Evolutionary conservation across 2,329 filamentous ascomycete species (phyloP).

Genomic region (Neopestalotiopsis rosae): DNA sequence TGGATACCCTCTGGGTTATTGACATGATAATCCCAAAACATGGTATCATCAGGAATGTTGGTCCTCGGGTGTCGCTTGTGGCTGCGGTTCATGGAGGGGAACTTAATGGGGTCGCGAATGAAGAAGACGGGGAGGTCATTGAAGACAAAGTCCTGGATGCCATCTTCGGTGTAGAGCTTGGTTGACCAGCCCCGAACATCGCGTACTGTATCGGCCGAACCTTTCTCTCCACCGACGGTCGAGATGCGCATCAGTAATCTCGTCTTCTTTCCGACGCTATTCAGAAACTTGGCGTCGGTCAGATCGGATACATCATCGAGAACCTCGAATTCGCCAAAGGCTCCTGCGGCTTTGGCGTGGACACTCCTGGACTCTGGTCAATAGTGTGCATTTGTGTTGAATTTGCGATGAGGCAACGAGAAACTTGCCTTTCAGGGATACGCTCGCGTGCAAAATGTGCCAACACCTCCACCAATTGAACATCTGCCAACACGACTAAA

Average conservation of each 20-base stretch:
- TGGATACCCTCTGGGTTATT: constrained; percentile 68
- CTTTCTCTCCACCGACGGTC: constrained; percentile 73
- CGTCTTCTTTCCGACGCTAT: constrained; percentile 63
- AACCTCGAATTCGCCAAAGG: constrained; percentile 50
- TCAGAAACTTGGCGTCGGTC: constrained; percentile 47
- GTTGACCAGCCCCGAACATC: constrained; percentile 76
- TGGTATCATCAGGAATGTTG: constrained; percentile 22
- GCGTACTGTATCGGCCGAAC: constrained; percentile 71
- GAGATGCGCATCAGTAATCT: constrained; percentile 68
- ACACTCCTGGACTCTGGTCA: constrained; percentile 31
- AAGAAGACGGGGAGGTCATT: constrained; percentile 81
- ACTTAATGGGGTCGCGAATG: constrained; percentile 75
- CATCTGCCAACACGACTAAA: constrained; percentile 44
- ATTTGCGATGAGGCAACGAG: background rate
- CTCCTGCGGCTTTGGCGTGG: constrained; percentile 43
- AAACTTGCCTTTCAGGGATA: constrained; percentile 31
- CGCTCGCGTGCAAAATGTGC: constrained; percentile 35
- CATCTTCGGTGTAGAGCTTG: constrained; percentile 76
- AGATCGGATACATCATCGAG: constrained; percentile 57
- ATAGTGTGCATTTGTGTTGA: too few species aligned
- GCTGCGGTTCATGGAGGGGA: constrained; percentile 73
- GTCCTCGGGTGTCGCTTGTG: constrained; percentile 30
- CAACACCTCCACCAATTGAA: constrained; percentile 55
- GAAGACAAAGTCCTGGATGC: constrained; percentile 75
- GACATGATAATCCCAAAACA: constrained; percentile 70